Conservation (phyloP, 2,329 filamentous ascomycete species). For the Sphaerulina vaccinii region DNA sequence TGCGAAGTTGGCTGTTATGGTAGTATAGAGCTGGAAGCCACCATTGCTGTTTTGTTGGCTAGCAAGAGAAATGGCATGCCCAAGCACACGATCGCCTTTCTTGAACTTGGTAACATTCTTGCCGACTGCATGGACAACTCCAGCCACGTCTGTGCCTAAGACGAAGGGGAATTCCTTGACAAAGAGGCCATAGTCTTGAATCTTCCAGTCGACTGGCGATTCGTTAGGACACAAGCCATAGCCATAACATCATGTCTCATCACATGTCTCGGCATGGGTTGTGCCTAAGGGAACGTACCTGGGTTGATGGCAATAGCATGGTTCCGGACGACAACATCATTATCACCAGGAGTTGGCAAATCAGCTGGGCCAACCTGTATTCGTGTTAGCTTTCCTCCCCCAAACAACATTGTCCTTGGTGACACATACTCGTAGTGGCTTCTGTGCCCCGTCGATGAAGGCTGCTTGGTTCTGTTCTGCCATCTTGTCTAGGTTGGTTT, state of each 20-base stretch:
- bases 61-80: constrained; percentile 30
- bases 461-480: constrained; percentile 31
- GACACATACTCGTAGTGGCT: constrained; percentile 11
- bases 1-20: constrained; percentile 33
- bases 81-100: constrained; percentile 40
- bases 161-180: constrained; percentile 38
- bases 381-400: neutral
- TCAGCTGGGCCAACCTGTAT: constrained; percentile 31
- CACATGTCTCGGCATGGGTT: no score
- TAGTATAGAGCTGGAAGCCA: constrained; percentile 40
- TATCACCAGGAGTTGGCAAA: constrained; percentile 34
- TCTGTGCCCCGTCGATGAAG: constrained; percentile 30
- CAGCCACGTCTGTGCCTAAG: constrained; percentile 41
- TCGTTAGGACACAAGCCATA: no score
- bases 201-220: constrained; percentile 42
- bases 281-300: no score
- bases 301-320: constrained; percentile 42
- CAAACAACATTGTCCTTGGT: neutral
- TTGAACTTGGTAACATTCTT: constrained; percentile 36
- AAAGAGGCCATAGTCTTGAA: constrained; percentile 37
- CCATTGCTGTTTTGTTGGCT: constrained; percentile 29
- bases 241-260: no score
- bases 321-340: constrained; percentile 40
- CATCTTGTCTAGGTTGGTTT: no score
- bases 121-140: constrained; percentile 40